Percentiles rank a stretch among this genome's conserved stretches.
phyloP scores from a whole-genome alignment of 208 protist genomes.

The Trypanosoma vivax region DNA sequence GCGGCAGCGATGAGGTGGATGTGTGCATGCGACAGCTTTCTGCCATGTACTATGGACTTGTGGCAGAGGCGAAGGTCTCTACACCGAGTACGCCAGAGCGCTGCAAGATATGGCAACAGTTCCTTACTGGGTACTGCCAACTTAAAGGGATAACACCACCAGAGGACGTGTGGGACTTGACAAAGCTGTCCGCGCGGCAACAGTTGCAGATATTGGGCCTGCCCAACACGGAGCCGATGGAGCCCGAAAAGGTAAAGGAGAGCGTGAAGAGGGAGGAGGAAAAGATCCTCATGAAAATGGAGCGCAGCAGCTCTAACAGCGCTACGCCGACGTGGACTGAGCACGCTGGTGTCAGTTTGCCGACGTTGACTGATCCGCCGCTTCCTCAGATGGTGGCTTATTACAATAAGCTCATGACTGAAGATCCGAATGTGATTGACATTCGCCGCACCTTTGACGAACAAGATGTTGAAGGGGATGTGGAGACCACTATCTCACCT shows the following conservation, averaged over 20 bases:
- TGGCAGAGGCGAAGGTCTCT: slow-evolving; percentile 77
- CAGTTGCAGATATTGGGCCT: slow-evolving; percentile 83
- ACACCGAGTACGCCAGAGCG: slow-evolving; percentile 62
- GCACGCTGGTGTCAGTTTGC: not conserved
- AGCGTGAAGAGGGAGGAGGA: slow-evolving; percentile 71
- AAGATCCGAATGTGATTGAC: slow-evolving; percentile 52
- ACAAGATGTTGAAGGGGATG: not conserved
- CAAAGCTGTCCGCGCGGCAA: slow-evolving; percentile 40
- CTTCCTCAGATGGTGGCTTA: slow-evolving; percentile 37
- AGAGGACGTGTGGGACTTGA: slow-evolving; percentile 60
- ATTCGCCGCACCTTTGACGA: slow-evolving; percentile 77
- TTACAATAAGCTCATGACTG: slow-evolving; percentile 47
- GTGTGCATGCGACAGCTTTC: slow-evolving; percentile 71
- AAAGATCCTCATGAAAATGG: slow-evolving; percentile 58
- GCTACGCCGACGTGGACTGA: not conserved
- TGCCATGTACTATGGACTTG: slow-evolving; percentile 78
- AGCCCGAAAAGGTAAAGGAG: slow-evolving; percentile 41
- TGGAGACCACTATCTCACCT: not conserved
- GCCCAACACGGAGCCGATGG: slow-evolving; percentile 67
- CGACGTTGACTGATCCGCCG: slow-evolving; percentile 4
- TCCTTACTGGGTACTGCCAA: slow-evolving; percentile 69
- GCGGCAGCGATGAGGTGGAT: slow-evolving; percentile 60
- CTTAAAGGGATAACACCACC: slow-evolving; percentile 45
- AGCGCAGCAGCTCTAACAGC: slow-evolving; percentile 10
- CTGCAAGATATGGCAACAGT: slow-evolving; percentile 70